Percentiles rank a stretch among this genome's conserved stretches.
These are phyloP conservation scores for Lentinula edodes DNA, from an alignment of 768 basidiomycete species.

Conservation along the genomic window DNA sequence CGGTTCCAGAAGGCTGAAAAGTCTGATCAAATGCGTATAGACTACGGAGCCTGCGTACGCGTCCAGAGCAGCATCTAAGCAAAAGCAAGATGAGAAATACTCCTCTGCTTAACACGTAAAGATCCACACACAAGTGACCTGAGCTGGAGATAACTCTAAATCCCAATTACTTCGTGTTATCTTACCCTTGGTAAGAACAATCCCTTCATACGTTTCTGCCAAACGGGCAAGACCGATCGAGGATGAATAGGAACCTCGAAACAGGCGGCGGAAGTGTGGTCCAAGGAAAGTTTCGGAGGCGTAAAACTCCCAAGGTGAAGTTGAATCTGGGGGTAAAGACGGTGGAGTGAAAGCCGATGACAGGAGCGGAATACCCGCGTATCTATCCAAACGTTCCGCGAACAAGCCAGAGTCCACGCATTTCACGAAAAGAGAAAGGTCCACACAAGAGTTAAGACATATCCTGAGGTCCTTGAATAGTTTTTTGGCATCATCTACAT, in stretches of 20 bases:
- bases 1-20: slow-evolving; percentile 31
- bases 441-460: slow-evolving; percentile 51
- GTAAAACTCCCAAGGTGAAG: neutral
- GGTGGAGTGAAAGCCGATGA: neutral
- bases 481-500: slow-evolving; percentile 50
- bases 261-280: slow-evolving; percentile 22
- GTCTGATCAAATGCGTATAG: slow-evolving; percentile 38
- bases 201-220: slow-evolving; percentile 53
- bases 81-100: neutral
- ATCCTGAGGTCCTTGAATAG: slow-evolving; percentile 44
- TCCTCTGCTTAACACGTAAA: slow-evolving; percentile 9
- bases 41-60: slow-evolving; percentile 58
- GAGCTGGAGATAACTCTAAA: slow-evolving; percentile 30
- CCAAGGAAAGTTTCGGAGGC: slow-evolving; percentile 1
- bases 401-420: slow-evolving; percentile 55
- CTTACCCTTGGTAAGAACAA: slow-evolving; percentile 50
- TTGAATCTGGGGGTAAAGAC: neutral
- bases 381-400: neutral
- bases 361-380: neutral
- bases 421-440: slow-evolving; percentile 64
- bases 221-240: slow-evolving; percentile 63
- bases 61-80: slow-evolving; percentile 66
- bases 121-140: slow-evolving; percentile 54
- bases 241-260: slow-evolving; percentile 65
- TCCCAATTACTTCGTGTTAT: slow-evolving; percentile 74